Evolutionary conservation across 2,329 filamentous ascomycete genomes (phyloP), one percentile per base, ranked within the genome.

Genomic region (Paracoccidioides brasiliensis): DNA sequence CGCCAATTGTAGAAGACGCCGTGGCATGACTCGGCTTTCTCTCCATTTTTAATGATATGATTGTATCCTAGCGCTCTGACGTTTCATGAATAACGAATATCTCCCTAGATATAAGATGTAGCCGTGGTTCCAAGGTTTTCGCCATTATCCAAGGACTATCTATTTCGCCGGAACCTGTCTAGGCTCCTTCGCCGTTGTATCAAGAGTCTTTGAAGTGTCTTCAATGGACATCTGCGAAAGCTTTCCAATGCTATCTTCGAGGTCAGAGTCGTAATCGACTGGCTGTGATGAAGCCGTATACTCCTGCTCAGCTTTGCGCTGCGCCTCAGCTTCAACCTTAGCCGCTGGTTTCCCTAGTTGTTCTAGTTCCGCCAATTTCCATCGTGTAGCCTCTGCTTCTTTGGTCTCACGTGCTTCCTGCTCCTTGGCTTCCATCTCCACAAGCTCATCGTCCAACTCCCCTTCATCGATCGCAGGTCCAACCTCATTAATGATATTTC

Each of bases 381-480:
- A 69, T 58, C 71, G 68, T 50, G 74, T 77, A 62, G 75, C 73
- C 53, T 70, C 67, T 55, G 78, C 78, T 43, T 77, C 74, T 57
- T 78, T 70, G 60, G 76, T 70, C 59, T 76, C 73, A 54, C 64
- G 68, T 51, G 73, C 74, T 63, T 76, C 67, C 57, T 64, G 67
- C 56, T 81, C 77, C 65, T 80, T 78, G 64, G 74, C 74, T 70
- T 90, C 83, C 73, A 98, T 74, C 3, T 78, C 83, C 61, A 86
- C 85, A 49, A 97, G 78, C 73, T 96, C 91, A 58, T 91, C 86
- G 62, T 96, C 90, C 55, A 97, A 81, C 68, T 94, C 90, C 22
- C 66, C 78, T 65, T 95, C 90, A 67, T 95, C 88, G 37, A 95
- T 76, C 59, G 66, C 70, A 54, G 62, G 69, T 43, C 63, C 66